Evolutionary conservation across 192 early-diverging fungal genomes (phyloP).

Genomic region (Rhizoclosmatium globosum): DNA sequence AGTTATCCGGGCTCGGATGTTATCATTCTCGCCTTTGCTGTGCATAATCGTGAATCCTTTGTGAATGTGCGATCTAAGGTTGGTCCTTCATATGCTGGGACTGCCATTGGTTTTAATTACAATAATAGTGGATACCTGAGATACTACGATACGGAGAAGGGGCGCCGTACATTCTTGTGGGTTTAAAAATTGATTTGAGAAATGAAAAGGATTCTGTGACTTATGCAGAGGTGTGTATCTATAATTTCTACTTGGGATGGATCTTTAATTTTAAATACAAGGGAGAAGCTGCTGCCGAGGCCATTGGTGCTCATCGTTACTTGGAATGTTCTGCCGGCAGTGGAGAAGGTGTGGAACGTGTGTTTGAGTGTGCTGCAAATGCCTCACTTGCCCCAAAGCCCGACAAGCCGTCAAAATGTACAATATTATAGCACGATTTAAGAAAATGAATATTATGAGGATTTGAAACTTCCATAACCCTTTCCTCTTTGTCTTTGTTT

Average conservation of each 20-base stretch:
- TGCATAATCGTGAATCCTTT: constrained; percentile 81
- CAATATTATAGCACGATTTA: too few relatives aligned
- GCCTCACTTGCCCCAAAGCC: constrained; percentile 39
- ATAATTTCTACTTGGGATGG: too few relatives aligned
- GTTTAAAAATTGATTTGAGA: constrained; percentile 2
- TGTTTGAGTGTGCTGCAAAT: constrained; percentile 60
- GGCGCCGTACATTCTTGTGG: constrained; percentile 2
- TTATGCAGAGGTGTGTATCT: too few relatives aligned
- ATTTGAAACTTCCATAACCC: too few relatives aligned
- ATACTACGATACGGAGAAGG: background rate
- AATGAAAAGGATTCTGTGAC: background rate
- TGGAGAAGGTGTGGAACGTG: constrained; percentile 59
- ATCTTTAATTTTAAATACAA: background rate
- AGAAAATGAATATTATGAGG: too few relatives aligned
- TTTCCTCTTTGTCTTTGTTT: too few relatives aligned
- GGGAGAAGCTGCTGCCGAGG: constrained; percentile 24
- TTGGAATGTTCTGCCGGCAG: constrained; percentile 36
- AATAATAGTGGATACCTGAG: background rate
- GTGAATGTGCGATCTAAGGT: constrained; percentile 73
- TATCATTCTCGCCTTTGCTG: constrained; percentile 77
- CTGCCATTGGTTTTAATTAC: background rate
- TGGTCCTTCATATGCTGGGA: background rate
- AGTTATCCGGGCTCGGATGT: constrained; percentile 93
- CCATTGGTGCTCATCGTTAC: constrained; percentile 35
- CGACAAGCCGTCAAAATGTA: background rate